These are phyloP conservation scores for Chalaropsis thielavioides DNA, from an alignment of 2,329 filamentous ascomycete genomes.

Conservation along the genomic window DNA sequence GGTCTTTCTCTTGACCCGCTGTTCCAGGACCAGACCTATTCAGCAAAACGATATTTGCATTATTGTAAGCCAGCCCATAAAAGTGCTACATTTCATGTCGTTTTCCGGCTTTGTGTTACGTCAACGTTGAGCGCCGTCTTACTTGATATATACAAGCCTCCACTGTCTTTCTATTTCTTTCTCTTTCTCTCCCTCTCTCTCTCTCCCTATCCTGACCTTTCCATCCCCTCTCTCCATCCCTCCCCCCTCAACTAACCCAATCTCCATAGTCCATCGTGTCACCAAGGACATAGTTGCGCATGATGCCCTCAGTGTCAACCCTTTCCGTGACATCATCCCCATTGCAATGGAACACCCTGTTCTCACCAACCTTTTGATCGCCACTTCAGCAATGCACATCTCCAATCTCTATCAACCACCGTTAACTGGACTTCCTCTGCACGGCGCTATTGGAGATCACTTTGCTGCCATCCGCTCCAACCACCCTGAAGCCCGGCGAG, in stretches of 20 bases:
- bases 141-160: background rate
- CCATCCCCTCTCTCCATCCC: background rate
- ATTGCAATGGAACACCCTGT: conserved; percentile 32
- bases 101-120: background rate
- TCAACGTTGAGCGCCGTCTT: background rate
- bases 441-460: conserved; percentile 27
- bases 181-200: conserved; percentile 10
- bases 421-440: conserved; percentile 23
- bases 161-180: conserved; percentile 19
- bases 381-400: conserved; percentile 36
- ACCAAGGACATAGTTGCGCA: conserved; percentile 41
- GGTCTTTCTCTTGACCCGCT: conserved; percentile 32
- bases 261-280: conserved; percentile 28
- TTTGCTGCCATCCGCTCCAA: conserved; percentile 27
- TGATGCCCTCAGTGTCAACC: conserved; percentile 33
- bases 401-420: conserved; percentile 30
- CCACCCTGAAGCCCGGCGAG: conserved; percentile 27
- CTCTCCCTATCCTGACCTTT: no score
- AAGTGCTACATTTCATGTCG: background rate
- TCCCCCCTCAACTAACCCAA: background rate
- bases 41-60: conserved; percentile 33
- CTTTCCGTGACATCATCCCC: conserved; percentile 35
- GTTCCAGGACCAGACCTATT: conserved; percentile 37
- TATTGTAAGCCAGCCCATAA: conserved; percentile 31
- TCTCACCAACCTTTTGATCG: conserved; percentile 35